These are phyloP conservation scores for Pythium aquatile DNA, from an alignment of 352 stramenopile species.

Conservation along the genomic window DNA sequence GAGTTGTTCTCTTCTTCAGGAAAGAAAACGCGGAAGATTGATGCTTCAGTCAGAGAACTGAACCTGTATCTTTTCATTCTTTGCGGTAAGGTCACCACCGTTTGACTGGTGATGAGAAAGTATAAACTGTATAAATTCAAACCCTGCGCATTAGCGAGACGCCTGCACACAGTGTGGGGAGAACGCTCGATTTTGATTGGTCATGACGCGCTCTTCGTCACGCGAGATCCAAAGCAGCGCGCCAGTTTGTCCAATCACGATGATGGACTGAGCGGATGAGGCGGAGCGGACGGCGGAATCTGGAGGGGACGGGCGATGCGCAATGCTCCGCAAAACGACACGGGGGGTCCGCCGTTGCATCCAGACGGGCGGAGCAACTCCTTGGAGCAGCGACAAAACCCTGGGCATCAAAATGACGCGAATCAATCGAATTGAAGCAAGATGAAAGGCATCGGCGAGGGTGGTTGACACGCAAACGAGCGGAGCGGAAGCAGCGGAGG, in stretches of 20 bases:
- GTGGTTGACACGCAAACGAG: constrained; percentile 10
- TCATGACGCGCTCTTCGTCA: constrained; percentile 21
- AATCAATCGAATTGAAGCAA: constrained; percentile 1
- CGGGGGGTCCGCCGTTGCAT: constrained; percentile 17
- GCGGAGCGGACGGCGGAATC: constrained; percentile 6
- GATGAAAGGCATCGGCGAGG: neutral
- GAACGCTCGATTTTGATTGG: constrained; percentile 7
- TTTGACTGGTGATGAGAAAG: neutral
- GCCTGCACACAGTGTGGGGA: constrained; percentile 4
- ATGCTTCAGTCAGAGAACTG: neutral
- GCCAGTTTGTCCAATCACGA: constrained; percentile 26
- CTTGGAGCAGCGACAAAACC: neutral
- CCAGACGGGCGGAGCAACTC: constrained; percentile 4
- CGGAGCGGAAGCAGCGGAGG: neutral
- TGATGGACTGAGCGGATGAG: constrained; percentile 18
- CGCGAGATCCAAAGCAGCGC: neutral
- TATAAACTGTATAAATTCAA: neutral
- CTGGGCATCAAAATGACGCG: neutral
- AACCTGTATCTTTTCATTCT: neutral
- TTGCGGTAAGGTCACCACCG: neutral
- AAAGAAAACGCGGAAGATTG: neutral
- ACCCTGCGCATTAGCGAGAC: neutral
- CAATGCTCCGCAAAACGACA: neutral
- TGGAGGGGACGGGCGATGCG: constrained; percentile 14
- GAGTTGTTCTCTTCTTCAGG: neutral